Conservation (phyloP, 352 stramenopile genomes). For the Phytophthora cactorum region DNA sequence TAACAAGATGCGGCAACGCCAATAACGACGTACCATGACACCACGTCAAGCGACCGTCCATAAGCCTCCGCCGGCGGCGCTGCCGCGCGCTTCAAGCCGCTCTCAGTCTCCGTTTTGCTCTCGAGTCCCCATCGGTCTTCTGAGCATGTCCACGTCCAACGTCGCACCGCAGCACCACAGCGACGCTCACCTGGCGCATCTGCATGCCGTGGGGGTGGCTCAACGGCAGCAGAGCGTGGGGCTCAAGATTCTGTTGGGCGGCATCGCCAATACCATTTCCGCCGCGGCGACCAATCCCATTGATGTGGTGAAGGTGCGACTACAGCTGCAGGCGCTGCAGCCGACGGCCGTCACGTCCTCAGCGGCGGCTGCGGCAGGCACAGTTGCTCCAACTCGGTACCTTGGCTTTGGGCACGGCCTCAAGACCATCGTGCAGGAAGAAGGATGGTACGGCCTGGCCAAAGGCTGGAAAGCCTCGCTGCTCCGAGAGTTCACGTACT, state of each 20-base stretch:
- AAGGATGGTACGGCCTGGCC: slow-evolving; percentile 60
- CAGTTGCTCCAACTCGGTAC: slow-evolving; percentile 50
- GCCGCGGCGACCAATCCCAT: slow-evolving; percentile 63
- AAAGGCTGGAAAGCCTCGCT: slow-evolving; percentile 73
- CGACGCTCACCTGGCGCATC: slow-evolving; percentile 33
- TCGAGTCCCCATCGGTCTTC: neutral
- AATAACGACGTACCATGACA: neutral
- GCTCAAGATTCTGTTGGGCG: slow-evolving; percentile 68
- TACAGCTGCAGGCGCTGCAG: slow-evolving; percentile 65
- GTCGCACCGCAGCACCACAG: slow-evolving; percentile 37
- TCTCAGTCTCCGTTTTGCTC: slow-evolving; percentile 34
- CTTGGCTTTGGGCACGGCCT: slow-evolving; percentile 61
- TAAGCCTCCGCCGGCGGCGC: neutral
- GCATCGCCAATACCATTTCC: slow-evolving; percentile 67
- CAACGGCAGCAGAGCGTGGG: slow-evolving; percentile 57
- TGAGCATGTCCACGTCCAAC: slow-evolving; percentile 39
- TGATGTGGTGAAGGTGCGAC: slow-evolving; percentile 71
- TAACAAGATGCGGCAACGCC: neutral
- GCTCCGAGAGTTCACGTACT: slow-evolving; percentile 79
- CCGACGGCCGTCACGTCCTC: slow-evolving; percentile 21
- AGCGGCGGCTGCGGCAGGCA: slow-evolving; percentile 46
- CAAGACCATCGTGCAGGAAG: slow-evolving; percentile 60
- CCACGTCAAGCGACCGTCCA: neutral
- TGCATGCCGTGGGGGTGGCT: slow-evolving; percentile 30
- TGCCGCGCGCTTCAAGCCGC: neutral